Conservation (phyloP, 2,329 filamentous ascomycete genomes). For the Mollisia scopiformis region DNA sequence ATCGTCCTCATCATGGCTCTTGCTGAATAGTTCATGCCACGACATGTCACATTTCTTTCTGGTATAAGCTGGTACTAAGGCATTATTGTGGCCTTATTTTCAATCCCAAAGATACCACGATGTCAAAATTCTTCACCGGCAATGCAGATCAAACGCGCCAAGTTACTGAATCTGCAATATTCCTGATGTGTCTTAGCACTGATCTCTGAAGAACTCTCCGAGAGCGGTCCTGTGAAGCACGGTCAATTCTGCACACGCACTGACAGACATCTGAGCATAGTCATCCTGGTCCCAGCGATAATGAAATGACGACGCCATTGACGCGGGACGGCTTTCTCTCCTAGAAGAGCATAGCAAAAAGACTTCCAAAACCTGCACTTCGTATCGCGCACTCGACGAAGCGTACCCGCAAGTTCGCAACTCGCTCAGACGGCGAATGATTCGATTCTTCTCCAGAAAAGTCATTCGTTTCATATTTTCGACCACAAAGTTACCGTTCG, state of each 20-base stretch:
- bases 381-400: background rate
- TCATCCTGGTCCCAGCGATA: background rate
- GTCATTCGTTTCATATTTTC: no score
- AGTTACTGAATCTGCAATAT: background rate
- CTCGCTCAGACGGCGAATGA: background rate
- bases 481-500: no score
- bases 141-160: background rate
- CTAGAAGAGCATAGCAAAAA: background rate
- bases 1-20: background rate
- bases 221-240: constrained; percentile 1
- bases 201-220: constrained; percentile 3
- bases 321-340: background rate
- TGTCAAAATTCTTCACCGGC: background rate
- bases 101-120: background rate
- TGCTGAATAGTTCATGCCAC: background rate
- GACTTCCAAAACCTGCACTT: background rate
- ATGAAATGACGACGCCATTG: background rate
- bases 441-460: background rate
- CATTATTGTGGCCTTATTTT: background rate
- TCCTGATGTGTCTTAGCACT: background rate
- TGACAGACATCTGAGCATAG: background rate
- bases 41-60: background rate
- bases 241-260: background rate
- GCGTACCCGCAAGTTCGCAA: background rate
- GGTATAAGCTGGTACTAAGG: background rate